Evolutionary conservation across 2,329 filamentous ascomycete genomes (phyloP).

Genomic region (Talaromyces sp.): DNA sequence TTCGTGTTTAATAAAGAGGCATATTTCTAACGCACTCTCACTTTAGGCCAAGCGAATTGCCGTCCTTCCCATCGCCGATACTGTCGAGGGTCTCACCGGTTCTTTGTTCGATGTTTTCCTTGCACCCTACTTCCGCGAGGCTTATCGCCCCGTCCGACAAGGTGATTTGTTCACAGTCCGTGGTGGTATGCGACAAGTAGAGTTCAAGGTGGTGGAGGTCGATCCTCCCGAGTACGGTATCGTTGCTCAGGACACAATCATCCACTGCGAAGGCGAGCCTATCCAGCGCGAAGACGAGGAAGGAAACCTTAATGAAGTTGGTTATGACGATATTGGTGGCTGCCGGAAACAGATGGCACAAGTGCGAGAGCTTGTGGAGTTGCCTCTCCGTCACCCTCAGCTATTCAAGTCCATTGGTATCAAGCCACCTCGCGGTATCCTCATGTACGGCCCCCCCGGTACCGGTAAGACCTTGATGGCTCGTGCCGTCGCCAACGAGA

Average conservation of each 20-base stretch:
- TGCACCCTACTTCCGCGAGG: conserved; percentile 98
- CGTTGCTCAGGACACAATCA: conserved; percentile 96
- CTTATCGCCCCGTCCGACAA: conserved; percentile 94
- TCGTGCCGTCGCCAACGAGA: conserved; percentile 99
- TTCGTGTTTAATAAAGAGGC: background rate
- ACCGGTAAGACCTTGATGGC: conserved; percentile 99
- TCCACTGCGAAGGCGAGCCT: conserved; percentile 95
- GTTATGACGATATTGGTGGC: conserved; percentile 98
- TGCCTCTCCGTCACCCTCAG: conserved; percentile 93
- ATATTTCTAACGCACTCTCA: background rate
- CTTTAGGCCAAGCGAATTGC: conserved; percentile 93
- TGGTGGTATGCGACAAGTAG: conserved; percentile 97
- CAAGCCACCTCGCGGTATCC: conserved; percentile 98
- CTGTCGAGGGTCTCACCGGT: conserved; percentile 94
- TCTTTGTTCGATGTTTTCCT: conserved; percentile 99
- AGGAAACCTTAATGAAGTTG: conserved; percentile 98
- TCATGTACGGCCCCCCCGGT: conserved; percentile 98
- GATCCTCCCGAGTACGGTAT: conserved; percentile 98
- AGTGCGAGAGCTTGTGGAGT: conserved; percentile 96
- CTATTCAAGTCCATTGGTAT: conserved; percentile 99
- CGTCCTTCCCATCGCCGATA: conserved; percentile 96
- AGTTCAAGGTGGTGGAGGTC: conserved; percentile 99
- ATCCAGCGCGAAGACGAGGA: conserved; percentile 99
- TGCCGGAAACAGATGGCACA: conserved; percentile 99
- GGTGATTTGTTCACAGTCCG: conserved; percentile 96